These are phyloP conservation scores for Salisapilia sapeloensis DNA, from an alignment of 352 stramenopile genomes.

Conservation along the genomic window DNA sequence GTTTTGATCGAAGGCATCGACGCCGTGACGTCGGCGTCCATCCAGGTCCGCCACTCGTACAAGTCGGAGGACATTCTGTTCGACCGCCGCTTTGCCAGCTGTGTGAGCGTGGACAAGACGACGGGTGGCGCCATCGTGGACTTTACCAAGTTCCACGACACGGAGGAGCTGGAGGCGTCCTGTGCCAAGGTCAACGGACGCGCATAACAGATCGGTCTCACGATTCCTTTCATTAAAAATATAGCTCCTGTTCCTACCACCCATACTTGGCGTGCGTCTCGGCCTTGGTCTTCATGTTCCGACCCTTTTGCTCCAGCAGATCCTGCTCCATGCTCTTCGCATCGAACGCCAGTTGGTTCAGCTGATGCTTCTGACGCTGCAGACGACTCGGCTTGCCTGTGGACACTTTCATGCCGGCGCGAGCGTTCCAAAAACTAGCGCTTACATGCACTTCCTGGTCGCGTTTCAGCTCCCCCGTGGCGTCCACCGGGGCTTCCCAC, in stretches of 20 bases:
- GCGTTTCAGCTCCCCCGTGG: slow-evolving; percentile 5
- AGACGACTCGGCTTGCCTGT: slow-evolving; percentile 48
- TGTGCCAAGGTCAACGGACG: slow-evolving; percentile 38
- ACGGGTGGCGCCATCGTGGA: slow-evolving; percentile 76
- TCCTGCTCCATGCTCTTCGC: slow-evolving; percentile 57
- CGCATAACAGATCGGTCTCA: too few relatives aligned
- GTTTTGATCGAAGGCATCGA: slow-evolving; percentile 93
- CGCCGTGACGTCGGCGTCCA: slow-evolving; percentile 85
- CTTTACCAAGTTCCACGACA: slow-evolving; percentile 81
- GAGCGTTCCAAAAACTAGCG: slow-evolving; percentile 59
- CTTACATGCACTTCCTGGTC: slow-evolving; percentile 28
- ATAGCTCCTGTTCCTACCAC: too few relatives aligned
- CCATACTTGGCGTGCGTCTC: slow-evolving; percentile 74
- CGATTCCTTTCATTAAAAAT: too few relatives aligned
- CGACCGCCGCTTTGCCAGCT: slow-evolving; percentile 87
- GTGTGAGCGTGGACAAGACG: slow-evolving; percentile 60
- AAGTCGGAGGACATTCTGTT: slow-evolving; percentile 84
- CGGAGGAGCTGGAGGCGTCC: slow-evolving; percentile 23
- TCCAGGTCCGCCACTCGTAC: slow-evolving; percentile 94
- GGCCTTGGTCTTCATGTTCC: slow-evolving; percentile 47
- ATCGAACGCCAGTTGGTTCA: slow-evolving; percentile 72
- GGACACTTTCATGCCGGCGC: slow-evolving; percentile 23
- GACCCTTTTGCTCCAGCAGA: slow-evolving; percentile 41
- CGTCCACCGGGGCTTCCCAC: slow-evolving; percentile 30
- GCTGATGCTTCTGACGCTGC: slow-evolving; percentile 62